These are phyloP conservation scores for Blumeriella jaapii DNA, from an alignment of 2,329 filamentous ascomycete genomes.

Conservation along the genomic window DNA sequence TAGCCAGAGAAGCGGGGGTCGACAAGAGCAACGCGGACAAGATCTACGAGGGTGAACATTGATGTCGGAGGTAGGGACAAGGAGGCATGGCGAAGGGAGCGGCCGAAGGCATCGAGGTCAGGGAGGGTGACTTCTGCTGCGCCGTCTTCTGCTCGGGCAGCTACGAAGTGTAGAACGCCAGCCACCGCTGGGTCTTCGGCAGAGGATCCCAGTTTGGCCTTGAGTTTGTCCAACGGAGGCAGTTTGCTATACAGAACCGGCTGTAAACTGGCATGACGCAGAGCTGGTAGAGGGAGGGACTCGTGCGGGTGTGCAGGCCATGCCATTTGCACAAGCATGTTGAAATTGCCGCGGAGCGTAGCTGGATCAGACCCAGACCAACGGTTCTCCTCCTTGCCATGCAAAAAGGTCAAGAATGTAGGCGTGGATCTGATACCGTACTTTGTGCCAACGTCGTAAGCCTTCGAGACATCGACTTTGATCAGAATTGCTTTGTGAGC, in stretches of 20 bases:
- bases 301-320: constrained; percentile 67
- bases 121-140: constrained; percentile 59
- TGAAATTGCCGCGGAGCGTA: constrained; percentile 58
- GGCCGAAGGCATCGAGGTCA: constrained; percentile 52
- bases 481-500: constrained; percentile 59
- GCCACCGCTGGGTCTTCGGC: constrained; percentile 49
- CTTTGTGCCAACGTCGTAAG: constrained; percentile 49
- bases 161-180: constrained; percentile 60
- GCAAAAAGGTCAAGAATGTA: constrained; percentile 78
- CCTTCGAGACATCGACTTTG: constrained; percentile 67
- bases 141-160: constrained; percentile 43
- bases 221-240: constrained; percentile 72
- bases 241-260: constrained; percentile 62
- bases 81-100: constrained; percentile 46
- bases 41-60: constrained; percentile 75
- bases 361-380: constrained; percentile 70
- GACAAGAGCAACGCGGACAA: constrained; percentile 65
- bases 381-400: constrained; percentile 61
- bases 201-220: constrained; percentile 60
- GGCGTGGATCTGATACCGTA: constrained; percentile 69
- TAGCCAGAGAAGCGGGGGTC: constrained; percentile 72
- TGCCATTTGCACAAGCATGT: constrained; percentile 63
- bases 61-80: constrained; percentile 46
- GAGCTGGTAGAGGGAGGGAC: constrained; percentile 55
- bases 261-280: constrained; percentile 51